Conservation (phyloP, 257 asterid species). For the Jacaranda copaia region DNA sequence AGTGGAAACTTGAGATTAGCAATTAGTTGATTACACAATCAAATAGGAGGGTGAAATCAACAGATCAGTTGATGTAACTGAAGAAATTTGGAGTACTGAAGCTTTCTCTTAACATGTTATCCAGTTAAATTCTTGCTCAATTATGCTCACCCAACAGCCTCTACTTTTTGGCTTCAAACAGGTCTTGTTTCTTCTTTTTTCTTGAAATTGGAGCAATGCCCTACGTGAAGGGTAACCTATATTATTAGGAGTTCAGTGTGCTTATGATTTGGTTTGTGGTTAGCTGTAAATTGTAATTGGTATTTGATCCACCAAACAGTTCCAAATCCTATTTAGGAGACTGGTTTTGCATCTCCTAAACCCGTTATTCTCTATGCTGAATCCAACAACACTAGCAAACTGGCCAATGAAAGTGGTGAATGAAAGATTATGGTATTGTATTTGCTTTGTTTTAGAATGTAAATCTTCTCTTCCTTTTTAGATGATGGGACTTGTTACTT, state of each 20-base stretch:
- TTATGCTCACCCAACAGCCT: constrained; percentile 7
- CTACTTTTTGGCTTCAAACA: not conserved
- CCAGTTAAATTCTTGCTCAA: not conserved
- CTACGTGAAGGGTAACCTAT: constrained; percentile 13
- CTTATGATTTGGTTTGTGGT: not conserved
- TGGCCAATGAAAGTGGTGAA: constrained; percentile 5
- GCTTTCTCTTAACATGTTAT: constrained; percentile 15
- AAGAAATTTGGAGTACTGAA: constrained; percentile 5
- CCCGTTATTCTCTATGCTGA: constrained; percentile 24
- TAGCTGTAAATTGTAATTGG: not conserved
- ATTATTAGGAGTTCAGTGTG: constrained; percentile 1
- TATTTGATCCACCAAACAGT: constrained; percentile 18
- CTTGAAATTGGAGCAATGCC: not conserved
- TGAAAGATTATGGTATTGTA: constrained; percentile 30
- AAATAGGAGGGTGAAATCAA: constrained; percentile 9
- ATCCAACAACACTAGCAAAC: constrained; percentile 23
- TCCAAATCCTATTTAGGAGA: constrained; percentile 16
- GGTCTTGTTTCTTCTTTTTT: not conserved
- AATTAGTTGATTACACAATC: not conserved
- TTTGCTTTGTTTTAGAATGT: constrained; percentile 24
- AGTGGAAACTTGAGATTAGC: not conserved
- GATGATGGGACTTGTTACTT: constrained; percentile 94
- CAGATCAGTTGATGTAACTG: not conserved
- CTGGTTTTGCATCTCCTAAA: constrained; percentile 6
- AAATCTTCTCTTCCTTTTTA: constrained; percentile 36